Conservation (phyloP, 78 protist species). For the Planoprotostelium fungivorum region DNA sequence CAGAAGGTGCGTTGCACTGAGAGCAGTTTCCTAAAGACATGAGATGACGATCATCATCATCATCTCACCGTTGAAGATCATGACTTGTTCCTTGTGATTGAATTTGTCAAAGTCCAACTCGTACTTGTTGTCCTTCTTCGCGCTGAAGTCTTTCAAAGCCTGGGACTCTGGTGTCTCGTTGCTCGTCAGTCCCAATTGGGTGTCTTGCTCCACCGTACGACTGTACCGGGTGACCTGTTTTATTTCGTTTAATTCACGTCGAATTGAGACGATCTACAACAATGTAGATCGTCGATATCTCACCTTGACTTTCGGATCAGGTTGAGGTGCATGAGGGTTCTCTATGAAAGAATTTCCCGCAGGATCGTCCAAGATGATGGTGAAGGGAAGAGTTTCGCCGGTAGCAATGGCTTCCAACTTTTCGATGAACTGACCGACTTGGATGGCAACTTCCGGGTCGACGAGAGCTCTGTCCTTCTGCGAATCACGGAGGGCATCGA, state of each 20-base stretch:
- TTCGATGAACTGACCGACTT: conserved; percentile 39
- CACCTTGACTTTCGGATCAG: conserved; percentile 31
- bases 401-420: conserved; percentile 16
- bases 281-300: neutral
- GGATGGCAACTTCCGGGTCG: conserved; percentile 38
- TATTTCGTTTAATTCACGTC: neutral
- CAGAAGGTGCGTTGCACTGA: neutral
- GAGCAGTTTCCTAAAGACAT: neutral
- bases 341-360: conserved; percentile 83
- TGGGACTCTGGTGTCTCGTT: neutral
- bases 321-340: conserved; percentile 57
- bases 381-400: conserved; percentile 44
- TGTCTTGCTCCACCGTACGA: conserved; percentile 60
- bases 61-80: neutral
- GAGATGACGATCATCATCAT: no score
- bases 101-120: neutral
- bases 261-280: no score
- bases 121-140: neutral
- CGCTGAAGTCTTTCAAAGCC: neutral
- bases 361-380: conserved; percentile 78
- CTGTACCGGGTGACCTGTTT: conserved; percentile 14
- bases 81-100: neutral
- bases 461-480: conserved; percentile 17
- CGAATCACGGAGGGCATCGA: neutral
- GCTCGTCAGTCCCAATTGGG: conserved; percentile 30